Evolutionary conservation across 148 eudicot genomes (phyloP), one percentile per base, ranked within the genome.

Genomic region (Selenicereus undatus): DNA sequence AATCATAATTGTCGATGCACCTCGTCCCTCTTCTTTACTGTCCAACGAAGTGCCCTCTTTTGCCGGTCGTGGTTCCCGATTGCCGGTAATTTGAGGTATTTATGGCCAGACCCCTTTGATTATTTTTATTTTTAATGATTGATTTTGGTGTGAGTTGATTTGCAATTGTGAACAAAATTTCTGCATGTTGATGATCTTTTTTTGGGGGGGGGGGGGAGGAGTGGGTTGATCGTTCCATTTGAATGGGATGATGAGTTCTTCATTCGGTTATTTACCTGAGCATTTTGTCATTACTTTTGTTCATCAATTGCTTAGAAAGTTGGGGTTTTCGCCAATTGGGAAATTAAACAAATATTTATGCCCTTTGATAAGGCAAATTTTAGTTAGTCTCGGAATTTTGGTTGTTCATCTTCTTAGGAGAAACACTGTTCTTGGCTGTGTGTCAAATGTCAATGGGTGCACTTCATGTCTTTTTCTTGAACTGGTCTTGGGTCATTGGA

Each of bases 21-120:
- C 50, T 89, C 93, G 17, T 87, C 82, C 16, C 45, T 91, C 73
- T 93, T 93, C 70, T 84, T 66, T 22, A 91, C 95, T 24, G 84
- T 81, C 4, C 72, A 88, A 12, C 85, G 90, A 11, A 93, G 89
- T 86, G 89, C 92, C 4, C 88, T 93, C 81, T 93, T 93, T 81
- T 89, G 89, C 86, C 90, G 97, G 43, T 85, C 91, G 3, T 93
- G 97, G 97, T 85, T 91, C 17, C 95, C 95, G 76, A 82, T 84
- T 30, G 24, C 74, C 80, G 91, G 82, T 78, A 81, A 91, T 81
- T 50, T 82, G 11, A 92, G 79, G 98, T 94, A 82, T 39, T 39
- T 39, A 39, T 39, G 43, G 43, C 43, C 43, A 4, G 88, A 8
- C 14, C 16, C 26, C 18, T 18, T 32, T 45, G 12, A 1, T 58